Percentiles rank a stretch among this genome's conserved stretches.
Conservation (phyloP, 352 stramenopile genomes). For the Thalassiosira exigua region DNA sequence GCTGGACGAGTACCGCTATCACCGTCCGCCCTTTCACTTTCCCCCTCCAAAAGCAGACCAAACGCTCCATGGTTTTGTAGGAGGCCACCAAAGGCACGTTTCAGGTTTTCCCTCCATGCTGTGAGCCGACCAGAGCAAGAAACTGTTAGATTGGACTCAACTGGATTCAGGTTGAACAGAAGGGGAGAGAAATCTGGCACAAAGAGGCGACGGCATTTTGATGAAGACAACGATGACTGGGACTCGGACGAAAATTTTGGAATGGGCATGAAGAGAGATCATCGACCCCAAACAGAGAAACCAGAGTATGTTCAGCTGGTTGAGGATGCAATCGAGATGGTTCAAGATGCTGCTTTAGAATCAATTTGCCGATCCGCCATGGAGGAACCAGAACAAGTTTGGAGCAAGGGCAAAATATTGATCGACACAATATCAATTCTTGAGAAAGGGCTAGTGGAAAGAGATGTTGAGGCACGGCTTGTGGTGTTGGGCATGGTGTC, state of each 20-base stretch:
- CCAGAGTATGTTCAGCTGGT: slow-evolving; percentile 34
- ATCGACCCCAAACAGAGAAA: slow-evolving; percentile 11
- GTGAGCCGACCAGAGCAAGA: slow-evolving; percentile 24
- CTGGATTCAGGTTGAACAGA: too few species aligned
- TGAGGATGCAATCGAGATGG: slow-evolving; percentile 30
- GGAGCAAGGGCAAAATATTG: slow-evolving; percentile 46
- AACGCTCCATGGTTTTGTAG: not conserved
- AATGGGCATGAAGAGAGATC: not conserved
- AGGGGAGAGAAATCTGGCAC: too few species aligned
- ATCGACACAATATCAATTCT: slow-evolving; percentile 54
- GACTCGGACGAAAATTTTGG: slow-evolving; percentile 2
- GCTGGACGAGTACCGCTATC: slow-evolving; percentile 1
- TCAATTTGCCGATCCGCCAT: slow-evolving; percentile 19
- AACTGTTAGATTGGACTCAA: slow-evolving; percentile 4
- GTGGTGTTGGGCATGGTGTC: slow-evolving; percentile 72
- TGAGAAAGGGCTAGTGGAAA: slow-evolving; percentile 70
- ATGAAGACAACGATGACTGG: slow-evolving; percentile 34
- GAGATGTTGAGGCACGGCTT: slow-evolving; percentile 68
- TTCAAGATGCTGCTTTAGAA: slow-evolving; percentile 37
- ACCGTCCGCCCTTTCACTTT: slow-evolving; percentile 6
- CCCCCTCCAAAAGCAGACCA: slow-evolving; percentile 1
- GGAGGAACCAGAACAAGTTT: slow-evolving; percentile 41
- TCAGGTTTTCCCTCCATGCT: slow-evolving; percentile 17
- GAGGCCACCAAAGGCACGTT: slow-evolving; percentile 2
- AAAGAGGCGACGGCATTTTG: too few species aligned